A percentile compares a stretch with the other conserved stretches of the same genome.
Evolutionary conservation across 164 flowering plant genomes (phyloP).

Genomic region (Pachysandra terminalis): DNA sequence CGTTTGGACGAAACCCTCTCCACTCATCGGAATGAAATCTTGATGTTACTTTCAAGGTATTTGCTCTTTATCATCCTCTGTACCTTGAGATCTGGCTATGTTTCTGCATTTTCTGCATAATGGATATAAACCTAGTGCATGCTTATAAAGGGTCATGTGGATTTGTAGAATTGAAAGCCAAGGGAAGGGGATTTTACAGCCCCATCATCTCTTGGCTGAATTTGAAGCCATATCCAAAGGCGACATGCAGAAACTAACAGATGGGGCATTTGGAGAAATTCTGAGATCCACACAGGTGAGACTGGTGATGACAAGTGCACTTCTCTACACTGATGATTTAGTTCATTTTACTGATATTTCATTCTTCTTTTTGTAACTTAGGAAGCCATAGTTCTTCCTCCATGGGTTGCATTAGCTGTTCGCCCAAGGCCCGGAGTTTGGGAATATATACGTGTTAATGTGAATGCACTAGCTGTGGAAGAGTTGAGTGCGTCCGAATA

Average conservation of each 20-base stretch:
- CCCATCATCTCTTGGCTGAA: constrained; percentile 66
- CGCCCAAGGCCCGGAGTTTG: constrained; percentile 98
- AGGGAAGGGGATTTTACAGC: constrained; percentile 80
- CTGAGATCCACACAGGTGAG: constrained; percentile 71
- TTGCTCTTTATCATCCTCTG: background rate
- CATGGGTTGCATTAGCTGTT: constrained; percentile 91
- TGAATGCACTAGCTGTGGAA: constrained; percentile 64
- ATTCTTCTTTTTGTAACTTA: constrained; percentile 14
- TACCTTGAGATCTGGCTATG: no score
- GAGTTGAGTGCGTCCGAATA: constrained; percentile 65
- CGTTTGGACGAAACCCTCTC: constrained; percentile 53
- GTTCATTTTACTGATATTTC: background rate
- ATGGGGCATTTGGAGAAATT: constrained; percentile 65
- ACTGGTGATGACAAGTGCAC: background rate
- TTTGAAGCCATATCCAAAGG: constrained; percentile 50
- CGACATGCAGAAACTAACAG: constrained; percentile 42
- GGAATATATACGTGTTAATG: constrained; percentile 85
- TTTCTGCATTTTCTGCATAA: no score
- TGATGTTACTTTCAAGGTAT: constrained; percentile 51
- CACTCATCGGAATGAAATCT: constrained; percentile 48
- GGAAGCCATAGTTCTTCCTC: constrained; percentile 92
- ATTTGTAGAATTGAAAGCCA: constrained; percentile 57
- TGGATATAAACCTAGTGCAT: background rate
- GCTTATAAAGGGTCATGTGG: background rate
- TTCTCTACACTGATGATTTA: background rate